Evolutionary conservation across 2,329 filamentous ascomycete genomes (phyloP).

Genomic region (Ophiostoma perfectum): DNA sequence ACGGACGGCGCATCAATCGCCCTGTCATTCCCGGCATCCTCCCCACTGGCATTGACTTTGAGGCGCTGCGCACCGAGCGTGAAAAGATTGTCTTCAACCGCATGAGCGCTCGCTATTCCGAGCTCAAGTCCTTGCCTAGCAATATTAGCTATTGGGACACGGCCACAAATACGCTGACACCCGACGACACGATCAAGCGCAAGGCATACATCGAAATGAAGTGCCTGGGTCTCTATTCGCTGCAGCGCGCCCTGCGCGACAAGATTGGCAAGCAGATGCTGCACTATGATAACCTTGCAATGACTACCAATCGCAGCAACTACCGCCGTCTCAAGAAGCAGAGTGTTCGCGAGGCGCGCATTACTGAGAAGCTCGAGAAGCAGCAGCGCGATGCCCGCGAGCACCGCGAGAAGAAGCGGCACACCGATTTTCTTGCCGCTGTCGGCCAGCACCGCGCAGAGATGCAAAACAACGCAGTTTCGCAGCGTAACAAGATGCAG

Average conservation of each 20-base stretch:
- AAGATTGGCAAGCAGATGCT: slow-evolving; percentile 89
- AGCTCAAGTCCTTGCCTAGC: slow-evolving; percentile 76
- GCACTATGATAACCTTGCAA: slow-evolving; percentile 90
- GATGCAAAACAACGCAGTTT: slow-evolving; percentile 60
- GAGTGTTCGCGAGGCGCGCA: slow-evolving; percentile 85
- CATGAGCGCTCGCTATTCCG: slow-evolving; percentile 75
- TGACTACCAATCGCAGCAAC: slow-evolving; percentile 87
- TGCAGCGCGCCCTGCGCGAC: slow-evolving; percentile 79
- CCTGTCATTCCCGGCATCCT: slow-evolving; percentile 81
- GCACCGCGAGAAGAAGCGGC: slow-evolving; percentile 95
- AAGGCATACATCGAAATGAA: slow-evolving; percentile 95
- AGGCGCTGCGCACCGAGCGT: slow-evolving; percentile 77
- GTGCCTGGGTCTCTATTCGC: slow-evolving; percentile 77
- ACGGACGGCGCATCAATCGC: slow-evolving; percentile 68
- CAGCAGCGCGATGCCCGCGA: slow-evolving; percentile 95
- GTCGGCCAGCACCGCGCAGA: slow-evolving; percentile 78
- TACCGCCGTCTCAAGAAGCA: slow-evolving; percentile 98
- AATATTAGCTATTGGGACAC: slow-evolving; percentile 86
- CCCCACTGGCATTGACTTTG: slow-evolving; percentile 80
- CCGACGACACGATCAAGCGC: slow-evolving; percentile 77
- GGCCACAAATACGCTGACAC: slow-evolving; percentile 58
- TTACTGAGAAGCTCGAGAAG: slow-evolving; percentile 98
- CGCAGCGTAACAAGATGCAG: slow-evolving; percentile 68
- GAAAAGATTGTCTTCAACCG: slow-evolving; percentile 87
- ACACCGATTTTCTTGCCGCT: slow-evolving; percentile 82